A percentile compares a stretch with the other conserved stretches of the same genome.
phyloP scores from a whole-genome alignment of 257 asterid species.

The Eustoma russellianum region DNA sequence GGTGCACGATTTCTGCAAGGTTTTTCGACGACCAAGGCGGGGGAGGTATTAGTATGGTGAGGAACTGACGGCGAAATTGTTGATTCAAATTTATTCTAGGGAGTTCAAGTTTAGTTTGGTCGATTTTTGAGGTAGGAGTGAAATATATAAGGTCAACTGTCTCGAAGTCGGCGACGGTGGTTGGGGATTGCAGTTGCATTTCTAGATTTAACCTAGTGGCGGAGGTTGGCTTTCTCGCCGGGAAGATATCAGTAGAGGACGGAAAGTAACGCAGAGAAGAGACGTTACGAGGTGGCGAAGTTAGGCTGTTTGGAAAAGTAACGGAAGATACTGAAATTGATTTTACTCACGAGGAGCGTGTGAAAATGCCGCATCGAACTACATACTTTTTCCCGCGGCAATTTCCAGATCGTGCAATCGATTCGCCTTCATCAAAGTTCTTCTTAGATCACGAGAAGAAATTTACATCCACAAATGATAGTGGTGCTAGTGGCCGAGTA shows the following conservation, averaged over 20 bases:
- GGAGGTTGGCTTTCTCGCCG: conserved; percentile 5
- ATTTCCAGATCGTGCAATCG: conserved; percentile 58
- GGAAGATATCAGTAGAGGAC: background rate
- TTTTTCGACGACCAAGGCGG: no score
- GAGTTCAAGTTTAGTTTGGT: no score
- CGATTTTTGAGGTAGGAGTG: no score
- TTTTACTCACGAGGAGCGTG: conserved; percentile 35
- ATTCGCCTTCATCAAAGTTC: conserved; percentile 34
- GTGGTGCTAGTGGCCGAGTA: conserved; percentile 13
- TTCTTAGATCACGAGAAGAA: conserved; percentile 70
- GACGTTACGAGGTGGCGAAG: conserved; percentile 4
- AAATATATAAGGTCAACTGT: no score
- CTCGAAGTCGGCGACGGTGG: no score
- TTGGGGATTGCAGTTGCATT: background rate
- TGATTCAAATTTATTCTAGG: no score
- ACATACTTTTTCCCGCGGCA: conserved; percentile 86
- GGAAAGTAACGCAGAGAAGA: background rate
- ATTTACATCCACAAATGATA: background rate
- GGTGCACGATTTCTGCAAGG: no score
- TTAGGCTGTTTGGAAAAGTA: background rate
- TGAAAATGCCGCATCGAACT: conserved; percentile 87
- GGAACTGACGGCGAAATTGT: no score
- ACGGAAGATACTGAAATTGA: background rate
- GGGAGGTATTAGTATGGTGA: no score
- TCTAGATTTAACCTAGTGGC: conserved; percentile 2